Base-by-base conservation (phyloP, 148 eudicot species). In the Simmondsia chinensis region DNA sequence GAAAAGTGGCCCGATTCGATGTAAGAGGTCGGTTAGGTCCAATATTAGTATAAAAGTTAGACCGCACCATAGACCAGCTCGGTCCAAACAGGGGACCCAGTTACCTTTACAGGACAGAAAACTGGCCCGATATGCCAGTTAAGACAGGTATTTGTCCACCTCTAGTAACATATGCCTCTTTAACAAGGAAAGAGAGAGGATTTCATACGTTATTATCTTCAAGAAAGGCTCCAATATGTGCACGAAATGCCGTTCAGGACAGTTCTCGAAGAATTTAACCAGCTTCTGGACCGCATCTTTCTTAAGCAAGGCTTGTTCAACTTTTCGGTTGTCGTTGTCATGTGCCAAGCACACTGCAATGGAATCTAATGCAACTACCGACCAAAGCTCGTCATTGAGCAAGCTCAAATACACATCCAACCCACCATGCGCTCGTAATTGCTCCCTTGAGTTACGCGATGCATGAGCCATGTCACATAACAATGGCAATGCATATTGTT, bases 381-480 rank as follows among this genome's bases (percentile, higher is more conserved):
- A 91, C 99, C 99, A 91, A 30, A 82, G 38, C 30, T 79, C 75
- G 37, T 91, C 95, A 70, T 91, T 94, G 57, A 91, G 99, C 39
- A 91, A 68, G 63, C 94, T 82, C 27, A 91, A 45, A 59, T 91
- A 91, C 14, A 91, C 99, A 66, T 91, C 99, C 51, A 91, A 61
- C 9, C 99, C 99, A 57, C 95, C 99, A 60, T 91, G 99, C 43
- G 99, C 95, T 57, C 95, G 66, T 47, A 91, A 58, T 33, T 91
- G 99, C 56, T 91, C 99, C 46, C 99, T 79, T 37, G 99, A 86
- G 55, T 82, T 86, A 43, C 99, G 95, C 59, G 99, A 86, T 38
- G 99, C 99, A 71, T 85, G 95, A n/a, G 95, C 99, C 99, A 86
- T 85, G 63, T 91, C 99, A 35, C 95, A 91, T 45, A 91, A 64